Conservation (phyloP, 805 yeast genomes). For the Crinitomyces ghanaensis region DNA sequence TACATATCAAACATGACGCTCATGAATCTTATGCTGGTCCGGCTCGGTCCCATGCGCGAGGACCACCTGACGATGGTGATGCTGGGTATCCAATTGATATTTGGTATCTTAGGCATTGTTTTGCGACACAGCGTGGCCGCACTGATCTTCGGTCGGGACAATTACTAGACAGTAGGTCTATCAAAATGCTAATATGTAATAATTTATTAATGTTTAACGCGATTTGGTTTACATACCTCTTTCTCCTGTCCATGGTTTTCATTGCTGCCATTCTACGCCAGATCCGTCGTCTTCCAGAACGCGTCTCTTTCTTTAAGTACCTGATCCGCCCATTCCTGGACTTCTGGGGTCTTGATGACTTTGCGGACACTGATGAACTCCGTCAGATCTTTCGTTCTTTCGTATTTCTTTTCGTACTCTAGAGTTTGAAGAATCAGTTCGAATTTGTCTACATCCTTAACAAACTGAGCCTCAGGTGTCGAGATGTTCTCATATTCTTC, state of each 20-base stretch:
- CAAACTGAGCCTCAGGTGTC: slow-evolving; percentile 73
- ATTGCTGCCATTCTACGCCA: slow-evolving; percentile 3
- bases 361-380: slow-evolving; percentile 58
- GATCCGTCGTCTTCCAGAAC: too few species aligned
- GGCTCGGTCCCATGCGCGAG: slow-evolving; percentile 87
- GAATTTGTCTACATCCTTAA: slow-evolving; percentile 89
- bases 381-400: slow-evolving; percentile 45
- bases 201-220: not conserved
- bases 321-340: slow-evolving; percentile 56
- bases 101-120: slow-evolving; percentile 56
- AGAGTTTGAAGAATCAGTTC: slow-evolving; percentile 47
- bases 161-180: too few species aligned
- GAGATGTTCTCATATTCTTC: slow-evolving; percentile 79
- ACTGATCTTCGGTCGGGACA: slow-evolving; percentile 81
- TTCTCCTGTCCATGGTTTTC: slow-evolving; percentile 3
- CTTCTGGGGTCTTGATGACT: slow-evolving; percentile 59
- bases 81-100: slow-evolving; percentile 46
- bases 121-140: slow-evolving; percentile 80
- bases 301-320: slow-evolving; percentile 36
- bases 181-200: not conserved
- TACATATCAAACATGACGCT: slow-evolving; percentile 74
- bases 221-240: slow-evolving; percentile 1
- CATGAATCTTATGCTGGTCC: slow-evolving; percentile 69
- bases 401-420: slow-evolving; percentile 61
- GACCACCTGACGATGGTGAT: slow-evolving; percentile 56